These are phyloP conservation scores for Tanacetum coccineum DNA, from an alignment of 129 eudicot species.

Conservation along the genomic window DNA sequence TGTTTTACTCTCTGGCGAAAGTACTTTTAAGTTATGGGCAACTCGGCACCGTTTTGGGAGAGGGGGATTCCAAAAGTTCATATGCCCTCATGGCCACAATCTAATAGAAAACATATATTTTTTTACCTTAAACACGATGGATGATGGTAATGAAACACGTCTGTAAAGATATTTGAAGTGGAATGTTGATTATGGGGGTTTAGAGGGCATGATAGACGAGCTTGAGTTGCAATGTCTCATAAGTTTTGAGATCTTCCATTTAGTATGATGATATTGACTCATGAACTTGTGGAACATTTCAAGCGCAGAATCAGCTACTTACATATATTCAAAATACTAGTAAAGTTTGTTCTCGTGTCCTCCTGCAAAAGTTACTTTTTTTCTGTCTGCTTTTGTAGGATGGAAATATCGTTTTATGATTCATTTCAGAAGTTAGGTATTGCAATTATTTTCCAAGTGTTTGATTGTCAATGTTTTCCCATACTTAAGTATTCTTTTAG, in stretches of 20 bases:
- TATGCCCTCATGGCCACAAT: too few species aligned
- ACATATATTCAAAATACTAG: neutral
- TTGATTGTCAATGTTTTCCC: neutral
- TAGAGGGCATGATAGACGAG: neutral
- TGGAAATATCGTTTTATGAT: neutral
- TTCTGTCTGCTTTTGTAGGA: neutral
- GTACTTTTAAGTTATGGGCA: too few species aligned
- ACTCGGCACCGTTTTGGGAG: too few species aligned
- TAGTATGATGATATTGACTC: neutral
- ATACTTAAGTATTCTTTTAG: neutral
- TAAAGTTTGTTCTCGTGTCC: neutral
- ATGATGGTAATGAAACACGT: neutral
- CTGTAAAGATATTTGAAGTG: neutral
- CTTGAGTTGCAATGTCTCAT: constrained; percentile 1
- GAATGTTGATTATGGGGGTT: constrained; percentile 1
- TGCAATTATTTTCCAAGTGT: neutral
- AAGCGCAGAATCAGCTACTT: too few species aligned
- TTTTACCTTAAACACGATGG: neutral
- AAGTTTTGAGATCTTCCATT: neutral
- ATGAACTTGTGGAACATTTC: too few species aligned
- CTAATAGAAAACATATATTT: too few species aligned
- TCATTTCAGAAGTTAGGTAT: neutral
- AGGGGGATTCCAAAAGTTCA: too few species aligned
- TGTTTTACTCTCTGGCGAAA: too few species aligned
- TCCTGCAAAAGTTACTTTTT: neutral